Evolutionary conservation across 371 early-diverging fungal genomes (phyloP), one percentile per base, ranked within the genome.

Genomic region (Mortierella sp.): DNA sequence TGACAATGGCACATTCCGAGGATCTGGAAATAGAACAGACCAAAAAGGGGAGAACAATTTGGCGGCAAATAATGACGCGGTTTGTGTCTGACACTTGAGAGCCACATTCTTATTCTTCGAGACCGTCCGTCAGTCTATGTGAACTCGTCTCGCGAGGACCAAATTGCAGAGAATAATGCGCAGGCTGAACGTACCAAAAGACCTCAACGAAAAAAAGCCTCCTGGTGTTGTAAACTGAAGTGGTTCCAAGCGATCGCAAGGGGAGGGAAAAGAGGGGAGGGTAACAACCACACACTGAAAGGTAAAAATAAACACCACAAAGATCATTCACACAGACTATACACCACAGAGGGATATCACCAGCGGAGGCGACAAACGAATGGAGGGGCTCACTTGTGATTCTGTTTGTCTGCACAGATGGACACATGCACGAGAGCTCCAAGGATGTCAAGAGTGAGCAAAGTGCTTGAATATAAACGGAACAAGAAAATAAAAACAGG

Each of bases 371-470:
- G 23, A 51, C 32, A 23, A 28, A 21, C 12, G n/a, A 14, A 32
- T 39, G 24, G 39, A 62, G 30, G 28, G 27, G 47, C 27, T 54
- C n/a, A n/a, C 34, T 51, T 4, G 9, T 43, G 15, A 30, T 23
- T 52, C 37, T 42, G 15, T 21, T 11, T n/a, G 0, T 48, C 19
- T 60, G 65, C 65, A 64, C 65, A 64, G 65, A 64, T 57, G 57
- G 37, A 14, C 37, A 11, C 37, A 50, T 56, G 65, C 65, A 64
- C 24, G 52, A 44, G 65, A 64, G 65, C 65, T 50, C 64, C 48
- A 50, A 31, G 41, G 11, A 43, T 39, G 24, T 34, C 11, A 34
- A 9, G 23, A 32, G 42, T 41, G 43, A n/a, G n/a, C n/a, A n/a
- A n/a, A n/a, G n/a, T n/a, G n/a, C n/a, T n/a, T n/a, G n/a, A n/a